Percentiles rank a stretch among this genome's conserved stretches.
phyloP scores from a whole-genome alignment of 1,284 basidiomycete genomes.

The Melampsora americana region DNA sequence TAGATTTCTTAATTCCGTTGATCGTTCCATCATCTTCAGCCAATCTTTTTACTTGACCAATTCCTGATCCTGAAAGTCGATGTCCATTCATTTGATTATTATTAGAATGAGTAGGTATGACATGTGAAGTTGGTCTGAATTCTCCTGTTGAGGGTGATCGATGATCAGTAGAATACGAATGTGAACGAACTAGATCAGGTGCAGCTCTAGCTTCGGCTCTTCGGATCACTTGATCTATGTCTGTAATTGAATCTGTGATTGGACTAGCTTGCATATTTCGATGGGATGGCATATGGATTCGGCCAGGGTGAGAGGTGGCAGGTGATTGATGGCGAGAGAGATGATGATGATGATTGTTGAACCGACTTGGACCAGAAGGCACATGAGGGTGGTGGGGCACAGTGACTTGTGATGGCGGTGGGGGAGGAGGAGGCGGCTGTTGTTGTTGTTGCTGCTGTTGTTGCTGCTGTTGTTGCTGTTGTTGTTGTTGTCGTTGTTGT shows the following conservation, averaged over 20 bases:
- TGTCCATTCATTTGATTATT: neutral
- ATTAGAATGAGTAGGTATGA: too few species aligned
- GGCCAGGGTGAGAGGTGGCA: neutral
- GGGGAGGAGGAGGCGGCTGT: neutral
- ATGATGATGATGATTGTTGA: slow-evolving; percentile 8
- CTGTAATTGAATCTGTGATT: slow-evolving; percentile 8
- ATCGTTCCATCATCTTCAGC: slow-evolving; percentile 3
- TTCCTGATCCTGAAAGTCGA: neutral
- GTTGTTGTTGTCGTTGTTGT: neutral
- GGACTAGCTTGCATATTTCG: neutral
- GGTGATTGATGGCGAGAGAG: slow-evolving; percentile 3
- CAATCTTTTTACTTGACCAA: neutral
- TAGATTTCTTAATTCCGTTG: slow-evolving; percentile 1
- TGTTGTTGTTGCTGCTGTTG: slow-evolving; percentile 2
- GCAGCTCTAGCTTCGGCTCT: slow-evolving; percentile 25
- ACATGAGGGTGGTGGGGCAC: neutral
- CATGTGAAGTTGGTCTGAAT: too few species aligned
- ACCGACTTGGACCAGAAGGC: neutral
- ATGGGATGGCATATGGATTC: neutral
- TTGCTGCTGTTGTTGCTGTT: neutral
- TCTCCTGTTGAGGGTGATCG: neutral
- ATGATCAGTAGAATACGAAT: neutral
- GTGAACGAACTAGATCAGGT: neutral
- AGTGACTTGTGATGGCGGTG: slow-evolving; percentile 15
- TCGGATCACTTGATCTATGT: slow-evolving; percentile 36